phyloP scores from a whole-genome alignment of 75 land plant genomes.

The Picea glauca region DNA sequence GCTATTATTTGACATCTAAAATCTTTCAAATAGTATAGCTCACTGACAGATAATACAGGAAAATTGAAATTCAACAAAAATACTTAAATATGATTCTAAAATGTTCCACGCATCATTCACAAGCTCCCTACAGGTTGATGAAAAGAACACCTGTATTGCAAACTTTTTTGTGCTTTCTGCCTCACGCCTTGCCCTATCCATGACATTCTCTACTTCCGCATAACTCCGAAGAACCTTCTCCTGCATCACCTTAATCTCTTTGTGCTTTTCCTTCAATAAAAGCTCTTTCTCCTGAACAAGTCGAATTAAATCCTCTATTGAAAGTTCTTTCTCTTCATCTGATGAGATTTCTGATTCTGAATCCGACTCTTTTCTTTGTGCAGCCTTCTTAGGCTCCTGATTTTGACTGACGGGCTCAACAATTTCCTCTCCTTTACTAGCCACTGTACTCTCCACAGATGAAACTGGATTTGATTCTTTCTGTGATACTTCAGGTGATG shows the following conservation, averaged over 20 bases:
- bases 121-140: not conserved
- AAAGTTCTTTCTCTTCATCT: conserved; percentile 45
- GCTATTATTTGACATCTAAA: not conserved
- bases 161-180: conserved; percentile 82
- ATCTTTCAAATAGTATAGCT: not conserved
- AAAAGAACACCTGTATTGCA: conserved; percentile 74
- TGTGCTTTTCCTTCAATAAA: conserved; percentile 36
- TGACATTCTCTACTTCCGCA: conserved; percentile 92
- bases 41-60: not conserved
- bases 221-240: conserved; percentile 74
- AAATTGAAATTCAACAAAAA: not conserved
- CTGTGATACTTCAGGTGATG: not conserved
- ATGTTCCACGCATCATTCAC: not conserved
- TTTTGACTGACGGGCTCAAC: conserved; percentile 2
- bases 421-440: not conserved
- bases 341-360: conserved; percentile 16
- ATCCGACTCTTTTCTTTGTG: conserved; percentile 12
- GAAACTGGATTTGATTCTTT: conserved; percentile 6
- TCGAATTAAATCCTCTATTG: conserved; percentile 56
- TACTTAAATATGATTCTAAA: conserved; percentile 1
- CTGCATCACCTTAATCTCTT: conserved; percentile 63
- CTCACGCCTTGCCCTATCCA: conserved; percentile 71
- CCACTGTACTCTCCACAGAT: not conserved
- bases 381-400: not conserved
- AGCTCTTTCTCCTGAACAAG: conserved; percentile 71